phyloP scores from a whole-genome alignment of 106 monocot species.

The Amphibolis antarctica region DNA sequence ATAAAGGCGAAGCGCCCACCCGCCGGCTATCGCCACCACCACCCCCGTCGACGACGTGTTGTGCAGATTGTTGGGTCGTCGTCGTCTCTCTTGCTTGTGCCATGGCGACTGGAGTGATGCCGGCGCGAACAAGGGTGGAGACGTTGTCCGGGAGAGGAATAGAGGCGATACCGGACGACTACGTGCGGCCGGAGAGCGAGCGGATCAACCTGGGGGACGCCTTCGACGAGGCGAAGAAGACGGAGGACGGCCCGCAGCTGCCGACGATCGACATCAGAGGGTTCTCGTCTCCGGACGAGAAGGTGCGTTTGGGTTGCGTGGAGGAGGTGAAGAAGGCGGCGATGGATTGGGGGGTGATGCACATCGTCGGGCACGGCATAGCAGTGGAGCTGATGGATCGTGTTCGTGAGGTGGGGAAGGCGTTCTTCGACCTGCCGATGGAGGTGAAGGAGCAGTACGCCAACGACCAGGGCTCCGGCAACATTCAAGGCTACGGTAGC shows the following conservation, averaged over 20 bases:
- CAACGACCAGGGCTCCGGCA: slow-evolving; percentile 54
- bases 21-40: too few species aligned
- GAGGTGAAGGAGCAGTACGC: slow-evolving; percentile 80
- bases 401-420: slow-evolving; percentile 38
- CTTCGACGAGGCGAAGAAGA: slow-evolving; percentile 27
- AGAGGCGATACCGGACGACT: slow-evolving; percentile 47
- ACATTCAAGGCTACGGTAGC: slow-evolving; percentile 77
- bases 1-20: too few species aligned
- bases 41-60: too few species aligned
- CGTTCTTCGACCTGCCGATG: slow-evolving; percentile 59
- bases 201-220: slow-evolving; percentile 47
- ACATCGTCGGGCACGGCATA: slow-evolving; percentile 62
- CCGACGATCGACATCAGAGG: slow-evolving; percentile 47
- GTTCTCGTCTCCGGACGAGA: slow-evolving; percentile 22
- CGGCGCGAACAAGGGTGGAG: slow-evolving; percentile 35
- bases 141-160: slow-evolving; percentile 34
- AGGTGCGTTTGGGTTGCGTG: slow-evolving; percentile 18
- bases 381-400: slow-evolving; percentile 32
- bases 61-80: too few species aligned
- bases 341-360: slow-evolving; percentile 78
- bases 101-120: too few species aligned
- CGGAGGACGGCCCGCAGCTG: slow-evolving; percentile 23
- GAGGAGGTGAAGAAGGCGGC: slow-evolving; percentile 48
- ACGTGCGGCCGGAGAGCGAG: slow-evolving; percentile 52
- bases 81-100: too few species aligned